phyloP scores from a whole-genome alignment of 2,329 filamentous ascomycete genomes.

The Rhinocladiella similis region DNA sequence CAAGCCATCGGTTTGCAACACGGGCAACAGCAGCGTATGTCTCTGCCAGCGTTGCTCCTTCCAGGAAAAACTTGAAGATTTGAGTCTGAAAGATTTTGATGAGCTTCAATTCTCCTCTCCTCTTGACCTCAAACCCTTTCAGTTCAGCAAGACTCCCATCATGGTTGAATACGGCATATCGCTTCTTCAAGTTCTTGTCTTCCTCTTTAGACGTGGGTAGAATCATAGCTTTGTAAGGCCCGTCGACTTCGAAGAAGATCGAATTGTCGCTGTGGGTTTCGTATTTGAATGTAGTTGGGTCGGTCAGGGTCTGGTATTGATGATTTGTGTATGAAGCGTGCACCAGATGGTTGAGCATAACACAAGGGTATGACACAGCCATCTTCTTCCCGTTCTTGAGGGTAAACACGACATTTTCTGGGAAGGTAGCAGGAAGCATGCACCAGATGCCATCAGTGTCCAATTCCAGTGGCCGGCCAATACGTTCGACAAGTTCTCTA shows the following conservation, averaged over 20 bases:
- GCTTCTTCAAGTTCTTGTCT: conserved; percentile 99
- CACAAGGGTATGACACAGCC: conserved; percentile 94
- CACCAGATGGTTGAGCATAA: conserved; percentile 98
- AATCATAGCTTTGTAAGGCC: conserved; percentile 96
- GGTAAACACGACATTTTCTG: conserved; percentile 93
- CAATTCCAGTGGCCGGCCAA: conserved; percentile 87
- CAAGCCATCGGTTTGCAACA: conserved; percentile 94
- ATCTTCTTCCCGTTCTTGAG: conserved; percentile 95
- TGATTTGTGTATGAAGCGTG: conserved; percentile 95
- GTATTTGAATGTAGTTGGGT: conserved; percentile 79
- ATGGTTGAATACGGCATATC: conserved; percentile 98
- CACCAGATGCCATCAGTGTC: conserved; percentile 99
- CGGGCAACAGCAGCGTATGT: conserved; percentile 91
- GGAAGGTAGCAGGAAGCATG: conserved; percentile 93
- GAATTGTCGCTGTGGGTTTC: conserved; percentile 98
- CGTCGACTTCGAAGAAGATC: conserved; percentile 99
- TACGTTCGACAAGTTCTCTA: conserved; percentile 85
- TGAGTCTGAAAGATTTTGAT: conserved; percentile 99
- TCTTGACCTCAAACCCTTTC: conserved; percentile 97
- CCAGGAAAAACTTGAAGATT: conserved; percentile 98
- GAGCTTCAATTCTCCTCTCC: conserved; percentile 94
- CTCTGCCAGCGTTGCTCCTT: conserved; percentile 81
- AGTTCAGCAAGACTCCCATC: conserved; percentile 92
- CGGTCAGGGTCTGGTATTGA: conserved; percentile 88
- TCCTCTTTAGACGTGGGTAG: conserved; percentile 97